phyloP scores from a whole-genome alignment of 768 basidiomycete species.

The Kwoniella newhampshirensis region DNA sequence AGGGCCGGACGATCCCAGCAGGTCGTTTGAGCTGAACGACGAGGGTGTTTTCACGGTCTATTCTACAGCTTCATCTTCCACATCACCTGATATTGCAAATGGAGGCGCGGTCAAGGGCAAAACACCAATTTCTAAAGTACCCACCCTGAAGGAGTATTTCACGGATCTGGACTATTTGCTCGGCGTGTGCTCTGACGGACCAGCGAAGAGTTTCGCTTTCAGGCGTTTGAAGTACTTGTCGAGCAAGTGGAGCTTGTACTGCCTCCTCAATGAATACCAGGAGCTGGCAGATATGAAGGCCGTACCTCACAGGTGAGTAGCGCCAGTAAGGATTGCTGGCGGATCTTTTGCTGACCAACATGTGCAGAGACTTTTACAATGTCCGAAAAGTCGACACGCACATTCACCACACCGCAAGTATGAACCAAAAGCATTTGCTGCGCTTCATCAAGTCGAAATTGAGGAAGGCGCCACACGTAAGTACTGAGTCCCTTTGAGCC shows the following conservation, averaged over 20 bases:
- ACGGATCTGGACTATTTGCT: constrained; percentile 90
- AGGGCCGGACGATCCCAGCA: constrained; percentile 60
- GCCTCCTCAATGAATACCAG: constrained; percentile 84
- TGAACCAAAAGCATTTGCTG: constrained; percentile 98
- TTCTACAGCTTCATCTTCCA: constrained; percentile 17
- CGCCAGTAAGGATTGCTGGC: not conserved
- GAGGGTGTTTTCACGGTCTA: constrained; percentile 92
- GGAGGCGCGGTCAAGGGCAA: constrained; percentile 21
- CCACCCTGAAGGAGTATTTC: constrained; percentile 84
- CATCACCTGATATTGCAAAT: constrained; percentile 12
- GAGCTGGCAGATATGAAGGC: constrained; percentile 95
- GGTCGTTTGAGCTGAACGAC: constrained; percentile 66
- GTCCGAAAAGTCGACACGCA: constrained; percentile 98
- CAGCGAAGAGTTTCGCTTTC: constrained; percentile 93
- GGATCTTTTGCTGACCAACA: not conserved
- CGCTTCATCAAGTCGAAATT: constrained; percentile 89
- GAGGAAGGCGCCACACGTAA: constrained; percentile 50
- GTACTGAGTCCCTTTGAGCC: not conserved
- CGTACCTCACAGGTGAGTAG: constrained; percentile 73
- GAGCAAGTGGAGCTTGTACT: constrained; percentile 92
- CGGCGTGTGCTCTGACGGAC: constrained; percentile 87
- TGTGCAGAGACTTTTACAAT: constrained; percentile 95
- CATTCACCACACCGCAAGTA: constrained; percentile 96
- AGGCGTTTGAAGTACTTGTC: constrained; percentile 84
- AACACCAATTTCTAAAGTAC: constrained; percentile 24